Percentiles rank a stretch among this genome's conserved stretches.
Evolutionary conservation across 164 flowering plant genomes (phyloP).

Genomic region (Hamamelis virginiana): DNA sequence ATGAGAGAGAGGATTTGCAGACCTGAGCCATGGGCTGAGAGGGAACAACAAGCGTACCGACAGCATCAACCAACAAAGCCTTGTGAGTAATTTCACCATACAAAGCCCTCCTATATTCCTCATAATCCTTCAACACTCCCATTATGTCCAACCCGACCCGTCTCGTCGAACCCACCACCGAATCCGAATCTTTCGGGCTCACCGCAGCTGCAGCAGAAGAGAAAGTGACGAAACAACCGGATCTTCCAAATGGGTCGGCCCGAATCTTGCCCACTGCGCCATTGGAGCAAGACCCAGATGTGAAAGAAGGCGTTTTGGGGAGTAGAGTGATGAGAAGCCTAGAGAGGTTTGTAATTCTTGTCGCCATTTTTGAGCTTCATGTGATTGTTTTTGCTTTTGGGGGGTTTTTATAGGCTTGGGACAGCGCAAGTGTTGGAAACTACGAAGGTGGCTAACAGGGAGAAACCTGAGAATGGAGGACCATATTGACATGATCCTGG

Average conservation of each 20-base stretch:
- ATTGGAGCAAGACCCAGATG: slow-evolving; percentile 9
- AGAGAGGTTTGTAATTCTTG: slow-evolving; percentile 18
- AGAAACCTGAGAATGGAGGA: too few relatives aligned
- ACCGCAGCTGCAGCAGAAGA: slow-evolving; percentile 25
- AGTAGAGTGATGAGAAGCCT: slow-evolving; percentile 12
- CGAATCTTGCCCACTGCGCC: slow-evolving; percentile 3
- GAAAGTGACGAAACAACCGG: slow-evolving; percentile 11
- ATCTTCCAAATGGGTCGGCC: slow-evolving; percentile 4
- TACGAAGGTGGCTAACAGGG: too few relatives aligned
- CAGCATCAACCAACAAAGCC: slow-evolving; percentile 91
- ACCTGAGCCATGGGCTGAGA: slow-evolving; percentile 98
- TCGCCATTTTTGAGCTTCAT: slow-evolving; percentile 15
- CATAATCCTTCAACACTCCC: slow-evolving; percentile 65
- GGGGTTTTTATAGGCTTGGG: too few relatives aligned
- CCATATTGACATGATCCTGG: too few relatives aligned
- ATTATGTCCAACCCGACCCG: slow-evolving; percentile 31
- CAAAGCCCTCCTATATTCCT: slow-evolving; percentile 69
- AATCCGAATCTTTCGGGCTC: slow-evolving; percentile 11
- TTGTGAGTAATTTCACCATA: slow-evolving; percentile 88
- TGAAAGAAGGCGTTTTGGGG: not conserved
- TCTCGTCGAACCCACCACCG: slow-evolving; percentile 12
- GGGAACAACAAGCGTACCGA: slow-evolving; percentile 88
- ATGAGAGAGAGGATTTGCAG: not conserved
- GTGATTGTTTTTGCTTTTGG: not conserved
- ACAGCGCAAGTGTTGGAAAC: too few relatives aligned